These are phyloP conservation scores for Intubia oerlemansii DNA, from an alignment of 2,329 filamentous ascomycete species.

Conservation along the genomic window DNA sequence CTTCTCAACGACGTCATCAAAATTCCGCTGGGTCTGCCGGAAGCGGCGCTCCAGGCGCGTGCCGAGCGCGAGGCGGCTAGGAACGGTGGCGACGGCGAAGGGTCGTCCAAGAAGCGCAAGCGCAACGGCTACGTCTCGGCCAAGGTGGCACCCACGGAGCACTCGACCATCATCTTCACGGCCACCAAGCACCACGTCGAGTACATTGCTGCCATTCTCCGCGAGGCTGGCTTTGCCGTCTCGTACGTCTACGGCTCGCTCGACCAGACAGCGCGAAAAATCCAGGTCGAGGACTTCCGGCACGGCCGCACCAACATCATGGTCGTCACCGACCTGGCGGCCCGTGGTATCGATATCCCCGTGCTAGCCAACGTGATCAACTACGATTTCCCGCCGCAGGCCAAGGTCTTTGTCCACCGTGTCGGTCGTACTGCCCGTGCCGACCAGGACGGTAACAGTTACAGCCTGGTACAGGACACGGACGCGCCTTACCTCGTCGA, in stretches of 20 bases:
- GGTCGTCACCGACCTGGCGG: conserved; percentile 91
- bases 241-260: conserved; percentile 90
- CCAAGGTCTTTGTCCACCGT: conserved; percentile 90
- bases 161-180: conserved; percentile 88
- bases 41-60: conserved; percentile 23
- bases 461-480: conserved; percentile 70
- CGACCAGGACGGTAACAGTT: conserved; percentile 82
- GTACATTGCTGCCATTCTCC: conserved; percentile 67
- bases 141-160: conserved; percentile 55
- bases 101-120: conserved; percentile 56
- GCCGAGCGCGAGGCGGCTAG: conserved; percentile 8
- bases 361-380: conserved; percentile 94
- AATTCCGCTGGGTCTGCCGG: conserved; percentile 51
- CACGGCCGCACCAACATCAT: conserved; percentile 69
- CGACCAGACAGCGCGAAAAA: conserved; percentile 80
- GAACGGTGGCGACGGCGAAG: neutral
- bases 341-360: conserved; percentile 93
- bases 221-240: conserved; percentile 61
- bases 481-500: conserved; percentile 88
- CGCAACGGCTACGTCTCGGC: conserved; percentile 28
- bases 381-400: conserved; percentile 92
- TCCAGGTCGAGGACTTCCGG: conserved; percentile 81
- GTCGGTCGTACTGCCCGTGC: conserved; percentile 92
- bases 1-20: conserved; percentile 83
- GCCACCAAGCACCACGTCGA: conserved; percentile 97